These are phyloP conservation scores for Gentiana macrophylla DNA, from an alignment of 257 asterid species.

Conservation along the genomic window DNA sequence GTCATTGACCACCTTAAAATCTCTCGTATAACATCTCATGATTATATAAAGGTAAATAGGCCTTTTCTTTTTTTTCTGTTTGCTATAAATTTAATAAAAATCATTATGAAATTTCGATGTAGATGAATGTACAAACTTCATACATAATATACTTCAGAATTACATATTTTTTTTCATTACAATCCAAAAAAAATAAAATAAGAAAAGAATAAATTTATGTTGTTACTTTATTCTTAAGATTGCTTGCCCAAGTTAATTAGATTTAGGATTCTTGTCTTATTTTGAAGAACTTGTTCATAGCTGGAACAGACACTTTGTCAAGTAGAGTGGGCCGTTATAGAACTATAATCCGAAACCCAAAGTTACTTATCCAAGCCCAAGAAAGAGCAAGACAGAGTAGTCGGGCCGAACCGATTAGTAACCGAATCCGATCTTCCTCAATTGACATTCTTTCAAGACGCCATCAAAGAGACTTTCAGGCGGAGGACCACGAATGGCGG, in stretches of 20 bases:
- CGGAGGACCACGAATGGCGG: conserved; percentile 77
- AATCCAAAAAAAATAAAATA: background rate
- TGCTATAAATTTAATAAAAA: no score
- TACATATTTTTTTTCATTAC: no score
- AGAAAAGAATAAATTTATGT: background rate
- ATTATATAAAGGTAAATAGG: no score
- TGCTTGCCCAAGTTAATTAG: background rate
- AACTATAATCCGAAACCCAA: conserved; percentile 58
- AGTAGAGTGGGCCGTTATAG: conserved; percentile 87
- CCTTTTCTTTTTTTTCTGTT: no score
- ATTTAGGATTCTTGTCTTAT: no score
- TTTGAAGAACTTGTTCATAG: conserved; percentile 55
- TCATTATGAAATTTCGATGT: no score
- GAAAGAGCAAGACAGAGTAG: conserved; percentile 44
- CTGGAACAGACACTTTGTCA: conserved; percentile 80
- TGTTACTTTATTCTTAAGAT: background rate
- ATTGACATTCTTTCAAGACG: conserved; percentile 51
- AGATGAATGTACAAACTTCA: no score
- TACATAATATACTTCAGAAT: background rate
- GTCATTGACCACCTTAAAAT: no score
- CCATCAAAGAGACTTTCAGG: conserved; percentile 67
- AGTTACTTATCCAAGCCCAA: conserved; percentile 36
- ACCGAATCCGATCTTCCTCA: conserved; percentile 44
- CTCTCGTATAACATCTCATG: no score
- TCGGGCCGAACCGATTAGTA: conserved; percentile 51